These are phyloP conservation scores for Hypoxylon fragiforme DNA, from an alignment of 495 filamentous ascomycete species.

Conservation along the genomic window DNA sequence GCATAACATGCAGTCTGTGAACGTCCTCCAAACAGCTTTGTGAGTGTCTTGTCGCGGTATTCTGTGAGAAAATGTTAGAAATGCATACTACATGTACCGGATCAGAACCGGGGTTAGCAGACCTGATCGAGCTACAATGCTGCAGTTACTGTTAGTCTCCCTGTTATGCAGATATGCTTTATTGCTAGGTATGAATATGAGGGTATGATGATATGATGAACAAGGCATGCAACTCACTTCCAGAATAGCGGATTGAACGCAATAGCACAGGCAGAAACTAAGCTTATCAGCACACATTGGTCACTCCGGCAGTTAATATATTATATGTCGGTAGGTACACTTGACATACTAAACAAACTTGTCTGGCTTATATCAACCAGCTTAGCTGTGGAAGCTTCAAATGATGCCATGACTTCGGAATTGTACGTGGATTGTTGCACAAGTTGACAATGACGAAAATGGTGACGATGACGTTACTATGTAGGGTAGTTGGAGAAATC, in stretches of 20 bases:
- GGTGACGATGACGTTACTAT: conserved; percentile 9
- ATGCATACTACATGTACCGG: neutral
- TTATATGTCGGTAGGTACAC: too few relatives aligned
- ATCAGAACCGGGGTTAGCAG: conserved; percentile 18
- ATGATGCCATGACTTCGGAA: conserved; percentile 32
- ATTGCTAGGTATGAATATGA: too few relatives aligned
- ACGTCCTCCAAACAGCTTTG: conserved; percentile 81
- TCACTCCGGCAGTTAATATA: too few relatives aligned
- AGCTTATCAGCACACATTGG: conserved; percentile 12
- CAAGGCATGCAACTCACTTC: conserved; percentile 61
- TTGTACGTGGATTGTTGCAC: neutral
- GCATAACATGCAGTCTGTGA: conserved; percentile 84
- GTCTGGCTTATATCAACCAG: conserved; percentile 66
- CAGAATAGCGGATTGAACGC: conserved; percentile 79
- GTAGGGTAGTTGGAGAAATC: neutral
- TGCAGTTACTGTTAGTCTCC: conserved; percentile 36
- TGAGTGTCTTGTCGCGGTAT: conserved; percentile 87
- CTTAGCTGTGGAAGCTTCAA: conserved; percentile 39
- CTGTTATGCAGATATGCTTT: neutral
- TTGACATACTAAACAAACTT: conserved; percentile 63
- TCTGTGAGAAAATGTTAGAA: conserved; percentile 54
- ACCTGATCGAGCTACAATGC: conserved; percentile 71
- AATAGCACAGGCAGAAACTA: conserved; percentile 69
- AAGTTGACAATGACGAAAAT: conserved; percentile 6
- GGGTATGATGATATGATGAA: neutral